Evolutionary conservation across 805 yeast genomes (phyloP), one percentile per base, ranked within the genome.

Genomic region (Metschnikowia bowlesiae): DNA sequence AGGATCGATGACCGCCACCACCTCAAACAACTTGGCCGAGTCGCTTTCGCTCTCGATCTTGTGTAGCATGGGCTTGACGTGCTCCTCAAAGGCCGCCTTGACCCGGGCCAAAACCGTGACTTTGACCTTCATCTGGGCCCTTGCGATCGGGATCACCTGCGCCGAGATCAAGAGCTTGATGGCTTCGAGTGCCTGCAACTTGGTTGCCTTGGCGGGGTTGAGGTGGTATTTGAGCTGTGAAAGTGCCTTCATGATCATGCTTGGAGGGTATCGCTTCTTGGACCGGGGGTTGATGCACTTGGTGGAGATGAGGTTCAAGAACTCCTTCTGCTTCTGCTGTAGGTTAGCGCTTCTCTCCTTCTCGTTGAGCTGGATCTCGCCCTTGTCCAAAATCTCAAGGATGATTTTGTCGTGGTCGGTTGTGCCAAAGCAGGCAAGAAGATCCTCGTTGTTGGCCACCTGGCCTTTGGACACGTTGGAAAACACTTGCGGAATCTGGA

Each of bases 401-500:
- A 94, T 83, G 44, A 91, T 87, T 34, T 76, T 75, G 62, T 90
- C 88, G 10, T 80, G 76, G 59, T 91, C 86, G 0, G 90, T 82
- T 0, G 89, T 79, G 1, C 87, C 90, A 64, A 94, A 92, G 1
- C 85, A 76, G 49, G 81, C 77, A 55, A 78, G 71, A 22, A 94
- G 71, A 51, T 92, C 97, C 8, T 89, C 96, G 57, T 87, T 81
- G 14, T 91, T 83, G 2, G 98, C 98, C 1, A 88, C 91, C 54
- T 83, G 89, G 2, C 99, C 99, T 63, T 94, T 94, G 13, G 96
- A 89, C 0, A 91, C 98, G 62, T 94, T 94, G 34, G 82, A 65
- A 62, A 94, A 94, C 1, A 94, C 96, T 66, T 87, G 96, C n/a
- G 90, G 96, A 47, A 94, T 89, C 66, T 94, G 99, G 35, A 94